phyloP scores from a whole-genome alignment of 257 asterid species.

The Linderniella brevidens region DNA sequence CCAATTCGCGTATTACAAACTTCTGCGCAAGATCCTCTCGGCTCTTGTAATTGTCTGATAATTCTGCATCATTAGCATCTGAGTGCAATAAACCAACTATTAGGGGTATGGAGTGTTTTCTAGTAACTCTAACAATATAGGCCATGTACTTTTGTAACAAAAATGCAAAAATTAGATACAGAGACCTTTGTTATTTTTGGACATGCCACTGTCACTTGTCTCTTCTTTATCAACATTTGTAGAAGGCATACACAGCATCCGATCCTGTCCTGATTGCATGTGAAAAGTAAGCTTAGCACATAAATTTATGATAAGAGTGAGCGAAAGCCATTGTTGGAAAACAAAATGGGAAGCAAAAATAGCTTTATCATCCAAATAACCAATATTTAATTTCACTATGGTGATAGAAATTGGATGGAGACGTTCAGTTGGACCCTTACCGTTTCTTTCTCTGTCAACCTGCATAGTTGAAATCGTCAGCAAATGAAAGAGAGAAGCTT shows the following conservation, averaged over 20 bases:
- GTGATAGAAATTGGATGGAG: too few species aligned
- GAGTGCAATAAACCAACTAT: conserved; percentile 7
- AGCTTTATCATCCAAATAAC: too few species aligned
- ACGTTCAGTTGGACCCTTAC: conserved; percentile 22
- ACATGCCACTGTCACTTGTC: conserved; percentile 18
- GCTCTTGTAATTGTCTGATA: too few species aligned
- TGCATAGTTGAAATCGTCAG: conserved; percentile 11
- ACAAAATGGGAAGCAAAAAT: too few species aligned
- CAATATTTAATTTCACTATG: too few species aligned
- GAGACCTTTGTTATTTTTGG: conserved; percentile 9
- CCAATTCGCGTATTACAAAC: conserved; percentile 37
- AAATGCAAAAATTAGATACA: not conserved
- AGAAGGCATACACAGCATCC: conserved; percentile 40
- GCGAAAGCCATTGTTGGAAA: too few species aligned
- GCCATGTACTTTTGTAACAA: conserved; percentile 9
- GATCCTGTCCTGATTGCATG: conserved; percentile 53
- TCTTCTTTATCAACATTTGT: conserved; percentile 14
- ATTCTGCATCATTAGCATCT: too few species aligned
- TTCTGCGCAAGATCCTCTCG: conserved; percentile 21
- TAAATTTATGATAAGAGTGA: too few species aligned
- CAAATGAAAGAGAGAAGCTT: not conserved
- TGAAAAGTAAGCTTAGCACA: too few species aligned
- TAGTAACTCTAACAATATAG: too few species aligned
- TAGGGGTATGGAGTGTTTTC: conserved; percentile 4
- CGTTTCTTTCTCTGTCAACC: conserved; percentile 81